Percentiles rank a stretch among this genome's conserved stretches.
These are phyloP conservation scores for Botrytis tulipae DNA, from an alignment of 2,329 filamentous ascomycete species.

Conservation along the genomic window DNA sequence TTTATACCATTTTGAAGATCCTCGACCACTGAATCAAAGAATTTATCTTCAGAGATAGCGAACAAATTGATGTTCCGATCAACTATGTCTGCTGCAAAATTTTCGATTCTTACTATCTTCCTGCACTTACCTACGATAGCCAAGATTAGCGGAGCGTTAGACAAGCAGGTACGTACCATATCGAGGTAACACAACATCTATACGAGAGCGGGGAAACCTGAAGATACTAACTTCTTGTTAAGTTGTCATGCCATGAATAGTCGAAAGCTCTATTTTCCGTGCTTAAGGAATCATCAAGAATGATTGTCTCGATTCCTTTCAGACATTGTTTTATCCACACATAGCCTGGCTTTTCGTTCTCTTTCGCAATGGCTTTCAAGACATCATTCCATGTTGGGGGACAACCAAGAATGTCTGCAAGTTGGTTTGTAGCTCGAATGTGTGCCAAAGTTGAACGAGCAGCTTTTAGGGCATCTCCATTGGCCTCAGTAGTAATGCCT, in stretches of 20 bases:
- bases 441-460: slow-evolving; percentile 64
- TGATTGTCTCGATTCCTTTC: slow-evolving; percentile 66
- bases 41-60: slow-evolving; percentile 34
- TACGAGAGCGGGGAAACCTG: neutral
- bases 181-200: slow-evolving; percentile 10
- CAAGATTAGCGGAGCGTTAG: neutral
- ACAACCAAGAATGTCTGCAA: slow-evolving; percentile 63
- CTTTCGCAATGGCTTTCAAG: slow-evolving; percentile 27
- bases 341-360: slow-evolving; percentile 41
- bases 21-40: slow-evolving; percentile 43
- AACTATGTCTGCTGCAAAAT: slow-evolving; percentile 63
- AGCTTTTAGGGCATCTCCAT: slow-evolving; percentile 63
- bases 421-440: slow-evolving; percentile 65
- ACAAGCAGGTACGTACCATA: neutral
- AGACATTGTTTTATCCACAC: slow-evolving; percentile 64
- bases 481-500: slow-evolving; percentile 70
- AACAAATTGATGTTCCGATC: slow-evolving; percentile 44
- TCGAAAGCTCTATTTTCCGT: slow-evolving; percentile 53
- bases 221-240: slow-evolving; percentile 50
- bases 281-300: slow-evolving; percentile 76
- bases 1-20: slow-evolving; percentile 50
- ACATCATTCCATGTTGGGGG: slow-evolving; percentile 61
- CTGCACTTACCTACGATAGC: slow-evolving; percentile 49
- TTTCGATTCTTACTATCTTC: slow-evolving; percentile 76
- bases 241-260: slow-evolving; percentile 64